Evolutionary conservation across 345 rosid species (phyloP).

Genomic region (Geranium rotundifolium): DNA sequence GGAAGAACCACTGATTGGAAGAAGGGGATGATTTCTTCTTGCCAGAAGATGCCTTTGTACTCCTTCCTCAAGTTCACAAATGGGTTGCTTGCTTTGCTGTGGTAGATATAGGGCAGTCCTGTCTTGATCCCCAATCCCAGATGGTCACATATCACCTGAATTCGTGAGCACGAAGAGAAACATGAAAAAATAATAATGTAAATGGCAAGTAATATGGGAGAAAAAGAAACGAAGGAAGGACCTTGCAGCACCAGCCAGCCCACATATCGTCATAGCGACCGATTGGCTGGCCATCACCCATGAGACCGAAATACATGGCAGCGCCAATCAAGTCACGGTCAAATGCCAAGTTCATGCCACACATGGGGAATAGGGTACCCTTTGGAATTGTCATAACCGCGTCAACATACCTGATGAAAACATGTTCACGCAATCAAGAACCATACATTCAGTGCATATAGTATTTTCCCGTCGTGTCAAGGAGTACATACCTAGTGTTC

Average conservation of each 20-base stretch:
- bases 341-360: constrained; percentile 94
- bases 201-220: not conserved
- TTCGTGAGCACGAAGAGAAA: not conserved
- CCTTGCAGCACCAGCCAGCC: constrained; percentile 99
- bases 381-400: constrained; percentile 86
- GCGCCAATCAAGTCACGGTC: constrained; percentile 93
- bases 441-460: too few relatives aligned
- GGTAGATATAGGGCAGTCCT: constrained; percentile 75
- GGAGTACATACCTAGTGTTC: constrained; percentile 51
- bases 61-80: constrained; percentile 86
- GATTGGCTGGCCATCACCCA: constrained; percentile 97
- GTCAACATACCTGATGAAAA: constrained; percentile 56
- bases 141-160: constrained; percentile 79
- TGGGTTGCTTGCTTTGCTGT: constrained; percentile 95
- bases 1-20: constrained; percentile 59
- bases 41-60: constrained; percentile 91
- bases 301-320: constrained; percentile 95
- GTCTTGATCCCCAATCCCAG: constrained; percentile 81
- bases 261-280: constrained; percentile 96
- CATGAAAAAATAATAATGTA: not conserved
- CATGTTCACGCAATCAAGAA: not conserved
- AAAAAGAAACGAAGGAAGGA: constrained; percentile 3
- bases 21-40: constrained; percentile 91
- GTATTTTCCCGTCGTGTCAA: too few relatives aligned
- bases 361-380: constrained; percentile 94